Conservation (phyloP, 2,329 filamentous ascomycete genomes). For the Periconia macrospinosa region DNA sequence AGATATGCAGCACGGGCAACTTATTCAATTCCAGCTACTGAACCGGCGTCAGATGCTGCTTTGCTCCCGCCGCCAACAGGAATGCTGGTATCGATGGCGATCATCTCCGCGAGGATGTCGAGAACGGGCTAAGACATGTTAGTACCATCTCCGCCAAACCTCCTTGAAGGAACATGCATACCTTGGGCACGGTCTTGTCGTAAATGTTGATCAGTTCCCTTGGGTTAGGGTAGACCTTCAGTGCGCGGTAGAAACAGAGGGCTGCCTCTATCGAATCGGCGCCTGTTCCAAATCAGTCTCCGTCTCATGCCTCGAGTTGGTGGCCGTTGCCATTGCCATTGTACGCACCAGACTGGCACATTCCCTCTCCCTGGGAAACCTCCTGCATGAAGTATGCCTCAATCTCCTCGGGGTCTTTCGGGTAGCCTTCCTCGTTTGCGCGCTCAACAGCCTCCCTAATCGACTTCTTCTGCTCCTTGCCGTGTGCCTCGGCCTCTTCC, state of each 20-base stretch:
- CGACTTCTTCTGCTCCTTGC: conserved; percentile 68
- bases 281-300: conserved; percentile 49
- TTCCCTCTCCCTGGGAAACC: conserved; percentile 82
- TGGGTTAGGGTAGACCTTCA: conserved; percentile 97
- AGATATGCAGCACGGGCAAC: neutral
- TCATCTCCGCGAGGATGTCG: conserved; percentile 97
- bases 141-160: conserved; percentile 6
- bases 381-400: conserved; percentile 97
- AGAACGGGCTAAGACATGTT: conserved; percentile 70
- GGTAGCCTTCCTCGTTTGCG: conserved; percentile 90
- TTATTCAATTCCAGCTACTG: conserved; percentile 39
- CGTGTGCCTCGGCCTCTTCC: conserved; percentile 68
- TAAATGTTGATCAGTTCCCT: conserved; percentile 94
- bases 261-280: conserved; percentile 78
- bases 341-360: conserved; percentile 74
- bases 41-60: conserved; percentile 39
- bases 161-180: conserved; percentile 40
- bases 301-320: neutral
- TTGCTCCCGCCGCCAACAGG: conserved; percentile 39
- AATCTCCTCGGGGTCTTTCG: conserved; percentile 84
- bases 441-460: conserved; percentile 77
- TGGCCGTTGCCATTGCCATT: no score
- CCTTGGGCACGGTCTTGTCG: conserved; percentile 98
- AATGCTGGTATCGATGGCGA: conserved; percentile 78
- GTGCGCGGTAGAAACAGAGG: conserved; percentile 94